Conservation (phyloP, 2,329 filamentous ascomycete species). For the Bertia moriformis region DNA sequence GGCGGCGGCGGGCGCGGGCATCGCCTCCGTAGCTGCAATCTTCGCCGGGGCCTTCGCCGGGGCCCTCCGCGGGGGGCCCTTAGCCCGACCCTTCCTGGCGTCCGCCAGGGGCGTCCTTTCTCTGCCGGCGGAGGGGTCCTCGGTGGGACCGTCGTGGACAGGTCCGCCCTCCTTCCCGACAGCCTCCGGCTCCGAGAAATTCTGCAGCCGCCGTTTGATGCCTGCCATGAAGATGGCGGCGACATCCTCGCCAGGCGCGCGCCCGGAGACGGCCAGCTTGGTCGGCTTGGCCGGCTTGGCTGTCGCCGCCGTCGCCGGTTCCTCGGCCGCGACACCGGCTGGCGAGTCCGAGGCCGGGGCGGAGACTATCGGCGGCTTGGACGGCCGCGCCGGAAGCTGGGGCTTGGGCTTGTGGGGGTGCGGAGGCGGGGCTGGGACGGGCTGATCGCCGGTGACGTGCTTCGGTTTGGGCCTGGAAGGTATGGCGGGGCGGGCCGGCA, state of each 20-base stretch:
- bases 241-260: conserved; percentile 73
- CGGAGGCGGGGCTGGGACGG: conserved; percentile 15
- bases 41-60: conserved; percentile 33
- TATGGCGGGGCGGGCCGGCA: conserved; percentile 10
- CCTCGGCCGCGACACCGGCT: conserved; percentile 22
- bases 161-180: conserved; percentile 67
- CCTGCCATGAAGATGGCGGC: conserved; percentile 86
- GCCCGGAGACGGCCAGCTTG: conserved; percentile 73
- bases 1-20: conserved; percentile 13
- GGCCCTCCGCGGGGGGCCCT: conserved; percentile 69
- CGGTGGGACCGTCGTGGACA: conserved; percentile 34
- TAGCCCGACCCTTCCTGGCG: conserved; percentile 77
- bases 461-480: no score
- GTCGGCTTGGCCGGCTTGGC: no score
- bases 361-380: no score
- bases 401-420: conserved; percentile 37
- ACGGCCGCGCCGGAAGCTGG: conserved; percentile 39
- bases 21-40: conserved; percentile 12
- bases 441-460: conserved; percentile 4
- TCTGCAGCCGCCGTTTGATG: conserved; percentile 74
- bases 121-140: conserved; percentile 37
- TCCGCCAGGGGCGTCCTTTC: conserved; percentile 73
- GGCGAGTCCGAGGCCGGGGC: no score
- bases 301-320: no score
- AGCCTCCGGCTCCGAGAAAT: conserved; percentile 70